Conservation (phyloP, 1,284 basidiomycete genomes). For the Apiotrichum gamsii region DNA sequence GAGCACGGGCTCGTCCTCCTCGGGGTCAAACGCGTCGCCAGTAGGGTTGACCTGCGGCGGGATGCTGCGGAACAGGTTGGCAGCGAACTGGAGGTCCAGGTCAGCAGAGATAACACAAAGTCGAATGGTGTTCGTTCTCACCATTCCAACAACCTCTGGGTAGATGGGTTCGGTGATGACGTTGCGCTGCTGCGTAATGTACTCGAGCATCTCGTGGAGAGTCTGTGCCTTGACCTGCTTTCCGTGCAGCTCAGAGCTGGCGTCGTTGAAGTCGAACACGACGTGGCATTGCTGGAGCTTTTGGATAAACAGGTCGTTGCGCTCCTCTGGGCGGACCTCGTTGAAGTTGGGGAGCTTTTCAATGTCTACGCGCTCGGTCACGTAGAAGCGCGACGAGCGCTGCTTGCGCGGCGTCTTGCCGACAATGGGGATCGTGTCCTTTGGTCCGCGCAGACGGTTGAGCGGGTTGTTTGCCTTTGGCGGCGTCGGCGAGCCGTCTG, state of each 20-base stretch:
- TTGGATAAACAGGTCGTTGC: slow-evolving; percentile 84
- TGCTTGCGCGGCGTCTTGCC: slow-evolving; percentile 94
- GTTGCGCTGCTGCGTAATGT: slow-evolving; percentile 92
- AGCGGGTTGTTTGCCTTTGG: slow-evolving; percentile 50
- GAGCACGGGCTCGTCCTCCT: slow-evolving; percentile 98
- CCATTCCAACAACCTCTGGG: slow-evolving; percentile 98
- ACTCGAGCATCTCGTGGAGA: slow-evolving; percentile 97
- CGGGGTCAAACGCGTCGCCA: slow-evolving; percentile 97
- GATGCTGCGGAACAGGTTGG: slow-evolving; percentile 98
- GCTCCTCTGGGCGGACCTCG: slow-evolving; percentile 83
- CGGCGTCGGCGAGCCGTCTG: slow-evolving; percentile 45
- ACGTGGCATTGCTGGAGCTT: slow-evolving; percentile 96
- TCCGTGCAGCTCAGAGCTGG: slow-evolving; percentile 87
- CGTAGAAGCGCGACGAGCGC: slow-evolving; percentile 89
- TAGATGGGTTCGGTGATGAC: slow-evolving; percentile 97
- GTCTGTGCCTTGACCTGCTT: slow-evolving; percentile 99
- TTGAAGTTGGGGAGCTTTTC: slow-evolving; percentile 90
- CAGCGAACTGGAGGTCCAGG: slow-evolving; percentile 63
- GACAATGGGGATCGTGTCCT: slow-evolving; percentile 90
- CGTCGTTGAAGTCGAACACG: slow-evolving; percentile 98
- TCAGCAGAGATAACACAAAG: no score
- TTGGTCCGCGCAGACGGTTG: slow-evolving; percentile 52
- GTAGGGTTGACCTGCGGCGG: slow-evolving; percentile 97
- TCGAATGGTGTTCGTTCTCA: no score
- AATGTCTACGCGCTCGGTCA: slow-evolving; percentile 93